Evolutionary conservation across 345 rosid species (phyloP).

Genomic region (Mercurialis annua): DNA sequence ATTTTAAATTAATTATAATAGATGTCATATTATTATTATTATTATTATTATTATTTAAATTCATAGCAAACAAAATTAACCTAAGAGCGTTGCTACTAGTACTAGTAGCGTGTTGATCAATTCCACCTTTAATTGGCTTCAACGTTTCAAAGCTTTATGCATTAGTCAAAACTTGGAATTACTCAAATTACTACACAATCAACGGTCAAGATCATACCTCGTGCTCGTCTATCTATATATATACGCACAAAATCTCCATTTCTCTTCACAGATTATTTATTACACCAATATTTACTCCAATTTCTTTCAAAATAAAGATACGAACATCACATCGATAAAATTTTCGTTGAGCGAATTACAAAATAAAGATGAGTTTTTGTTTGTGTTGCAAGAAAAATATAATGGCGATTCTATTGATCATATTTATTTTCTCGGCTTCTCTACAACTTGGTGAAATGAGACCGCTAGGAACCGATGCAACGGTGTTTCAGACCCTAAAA

Average conservation of each 20-base stretch:
- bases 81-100: too few relatives aligned
- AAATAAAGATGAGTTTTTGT: conserved; percentile 15
- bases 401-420: background rate
- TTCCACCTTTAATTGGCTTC: background rate
- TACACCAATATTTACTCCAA: background rate
- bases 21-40: too few relatives aligned
- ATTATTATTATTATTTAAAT: too few relatives aligned
- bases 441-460: conserved; percentile 16
- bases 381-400: background rate
- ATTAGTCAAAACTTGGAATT: background rate
- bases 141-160: background rate
- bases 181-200: background rate
- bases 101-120: too few relatives aligned
- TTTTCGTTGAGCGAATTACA: background rate
- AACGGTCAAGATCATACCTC: background rate
- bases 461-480: conserved; percentile 4
- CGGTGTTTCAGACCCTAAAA: background rate
- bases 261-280: background rate
- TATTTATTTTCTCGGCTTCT: conserved; percentile 12
- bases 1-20: too few relatives aligned
- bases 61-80: too few relatives aligned
- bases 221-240: background rate
- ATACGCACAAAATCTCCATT: background rate
- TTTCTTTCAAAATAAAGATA: background rate
- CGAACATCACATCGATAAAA: too few relatives aligned